phyloP scores from a whole-genome alignment of 805 yeast genomes.

The Cyberlindnera bimundalis region DNA sequence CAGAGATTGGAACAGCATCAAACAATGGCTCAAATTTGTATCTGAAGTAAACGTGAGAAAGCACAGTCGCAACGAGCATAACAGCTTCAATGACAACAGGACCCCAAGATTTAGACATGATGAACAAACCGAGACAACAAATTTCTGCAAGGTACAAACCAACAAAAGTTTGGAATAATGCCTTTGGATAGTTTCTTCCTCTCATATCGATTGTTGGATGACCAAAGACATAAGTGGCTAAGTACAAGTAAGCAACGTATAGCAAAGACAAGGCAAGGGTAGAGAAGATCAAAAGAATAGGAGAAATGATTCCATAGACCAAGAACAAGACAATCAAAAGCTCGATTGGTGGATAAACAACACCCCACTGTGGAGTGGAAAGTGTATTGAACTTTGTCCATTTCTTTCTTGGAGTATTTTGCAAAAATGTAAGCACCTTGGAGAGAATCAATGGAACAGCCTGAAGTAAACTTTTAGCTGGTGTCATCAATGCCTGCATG shows the following conservation, averaged over 20 bases:
- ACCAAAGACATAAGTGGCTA: slow-evolving; percentile 57
- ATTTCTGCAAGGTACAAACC: slow-evolving; percentile 70
- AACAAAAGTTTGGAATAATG: slow-evolving; percentile 67
- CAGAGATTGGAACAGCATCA: slow-evolving; percentile 70
- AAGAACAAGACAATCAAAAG: slow-evolving; percentile 69
- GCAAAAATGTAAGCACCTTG: slow-evolving; percentile 70
- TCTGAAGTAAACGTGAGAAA: slow-evolving; percentile 56
- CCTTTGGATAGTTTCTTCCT: slow-evolving; percentile 72
- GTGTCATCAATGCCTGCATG: slow-evolving; percentile 74
- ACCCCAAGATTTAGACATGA: slow-evolving; percentile 77
- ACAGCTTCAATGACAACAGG: slow-evolving; percentile 67
- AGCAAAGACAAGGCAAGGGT: slow-evolving; percentile 52
- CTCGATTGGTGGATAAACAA: slow-evolving; percentile 74
- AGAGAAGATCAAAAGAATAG: slow-evolving; percentile 67
- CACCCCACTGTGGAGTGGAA: slow-evolving; percentile 74
- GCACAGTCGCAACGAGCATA: slow-evolving; percentile 54
- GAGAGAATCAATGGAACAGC: slow-evolving; percentile 69
- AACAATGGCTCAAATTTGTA: slow-evolving; percentile 57
- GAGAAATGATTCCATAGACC: slow-evolving; percentile 76
- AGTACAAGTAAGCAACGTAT: slow-evolving; percentile 61
- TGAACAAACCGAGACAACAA: slow-evolving; percentile 66
- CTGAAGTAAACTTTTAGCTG: slow-evolving; percentile 77
- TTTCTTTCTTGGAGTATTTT: slow-evolving; percentile 86
- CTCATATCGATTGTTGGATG: slow-evolving; percentile 52
- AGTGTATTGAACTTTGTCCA: slow-evolving; percentile 74